These are phyloP conservation scores for Candolleomyces aberdarensis DNA, from an alignment of 768 basidiomycete species.

Conservation along the genomic window DNA sequence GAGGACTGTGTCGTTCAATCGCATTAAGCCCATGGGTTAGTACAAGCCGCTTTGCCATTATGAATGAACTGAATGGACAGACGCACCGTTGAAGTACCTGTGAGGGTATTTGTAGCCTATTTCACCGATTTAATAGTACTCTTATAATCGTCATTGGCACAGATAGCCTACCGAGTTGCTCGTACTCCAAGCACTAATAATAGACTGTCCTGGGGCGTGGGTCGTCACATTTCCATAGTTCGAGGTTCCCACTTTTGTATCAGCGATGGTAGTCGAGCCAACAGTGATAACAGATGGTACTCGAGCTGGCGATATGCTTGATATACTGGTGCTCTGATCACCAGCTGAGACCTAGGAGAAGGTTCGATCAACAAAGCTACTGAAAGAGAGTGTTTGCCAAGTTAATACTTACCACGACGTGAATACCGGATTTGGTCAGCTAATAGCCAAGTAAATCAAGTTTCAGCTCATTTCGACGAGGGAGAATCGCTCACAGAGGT, in stretches of 20 bases:
- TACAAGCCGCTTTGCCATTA: not conserved
- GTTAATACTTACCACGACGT: conserved; percentile 23
- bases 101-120: conserved; percentile 23
- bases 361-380: not conserved
- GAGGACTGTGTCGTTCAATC: conserved; percentile 25
- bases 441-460: not conserved
- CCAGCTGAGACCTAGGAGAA: not conserved
- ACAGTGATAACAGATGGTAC: conserved; percentile 30
- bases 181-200: conserved; percentile 25
- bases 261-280: conserved; percentile 29
- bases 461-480: not conserved
- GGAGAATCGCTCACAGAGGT: conserved; percentile 12
- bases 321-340: not conserved
- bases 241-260: conserved; percentile 27
- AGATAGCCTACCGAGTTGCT: conserved; percentile 16
- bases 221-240: conserved; percentile 35
- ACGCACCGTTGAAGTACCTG: conserved; percentile 24
- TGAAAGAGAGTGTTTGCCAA: not conserved
- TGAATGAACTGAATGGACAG: too few species aligned
- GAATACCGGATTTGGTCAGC: not conserved
- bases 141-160: not conserved
- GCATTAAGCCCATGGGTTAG: not conserved
- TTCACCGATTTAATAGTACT: not conserved
- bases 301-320: conserved; percentile 27
- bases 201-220: conserved; percentile 32